Percentiles rank a stretch among this genome's conserved stretches.
phyloP scores from a whole-genome alignment of 768 basidiomycete genomes.

The Sporobolomyces roseus region DNA sequence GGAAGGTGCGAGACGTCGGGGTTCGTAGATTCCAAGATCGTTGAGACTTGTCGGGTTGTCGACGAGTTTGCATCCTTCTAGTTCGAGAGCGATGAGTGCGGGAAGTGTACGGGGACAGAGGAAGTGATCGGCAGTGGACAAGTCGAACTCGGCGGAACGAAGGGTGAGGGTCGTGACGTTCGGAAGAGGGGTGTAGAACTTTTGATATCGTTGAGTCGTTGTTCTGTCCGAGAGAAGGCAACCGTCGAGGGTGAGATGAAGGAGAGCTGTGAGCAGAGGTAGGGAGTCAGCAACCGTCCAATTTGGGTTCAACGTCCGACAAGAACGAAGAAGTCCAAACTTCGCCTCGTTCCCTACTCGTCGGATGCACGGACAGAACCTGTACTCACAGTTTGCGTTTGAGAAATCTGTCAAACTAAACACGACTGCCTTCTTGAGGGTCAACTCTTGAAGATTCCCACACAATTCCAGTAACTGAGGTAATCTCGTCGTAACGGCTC shows the following conservation, averaged over 20 bases:
- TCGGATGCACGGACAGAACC: no score
- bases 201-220: conserved; percentile 13
- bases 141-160: conserved; percentile 2
- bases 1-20: conserved; percentile 1
- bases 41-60: not conserved
- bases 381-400: not conserved
- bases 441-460: not conserved
- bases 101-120: conserved; percentile 7
- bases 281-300: no score
- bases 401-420: conserved; percentile 19
- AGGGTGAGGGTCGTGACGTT: conserved; percentile 14
- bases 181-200: conserved; percentile 8
- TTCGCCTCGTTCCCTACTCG: no score
- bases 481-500: conserved; percentile 24
- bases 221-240: conserved; percentile 19
- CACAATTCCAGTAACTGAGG: conserved; percentile 19
- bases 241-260: conserved; percentile 10
- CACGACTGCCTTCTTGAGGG: not conserved
- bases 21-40: conserved; percentile 27
- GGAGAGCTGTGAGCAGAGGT: conserved; percentile 1
- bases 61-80: conserved; percentile 23
- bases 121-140: conserved; percentile 22
- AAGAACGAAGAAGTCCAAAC: not conserved
- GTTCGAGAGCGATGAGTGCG: not conserved
- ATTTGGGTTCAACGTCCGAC: no score